These are phyloP conservation scores for maize (Zea mays) DNA, from an alignment of 176 grass and related monocot species.

Conservation along the genomic window Zm-B73-REFERENCE-NAM-5.0 NC_050103.1:132291001-132291500, in stretches of 20 bases:
- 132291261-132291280: not conserved
- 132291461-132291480: not conserved
- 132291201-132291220: not conserved
- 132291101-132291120: not conserved
- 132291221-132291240: not conserved
- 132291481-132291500: not conserved
- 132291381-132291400: not conserved
- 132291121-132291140: not conserved
- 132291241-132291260: not conserved
- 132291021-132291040: not conserved
- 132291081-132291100: not conserved
- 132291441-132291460: not conserved
- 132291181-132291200: not conserved
- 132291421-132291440: conserved; percentile 4
- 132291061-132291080: not conserved
- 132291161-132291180: not conserved
- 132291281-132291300: not conserved
- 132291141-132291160: not conserved
- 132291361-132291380: not conserved
- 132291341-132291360: not conserved
- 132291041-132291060: not conserved
- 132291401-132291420: not conserved
- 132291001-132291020: not conserved
- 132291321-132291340: not conserved
- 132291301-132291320: not conserved